A percentile compares a stretch with the other conserved stretches of the same genome.
These are phyloP conservation scores for Knufia petricola DNA, from an alignment of 2,329 filamentous ascomycete genomes.

Conservation along the genomic window DNA sequence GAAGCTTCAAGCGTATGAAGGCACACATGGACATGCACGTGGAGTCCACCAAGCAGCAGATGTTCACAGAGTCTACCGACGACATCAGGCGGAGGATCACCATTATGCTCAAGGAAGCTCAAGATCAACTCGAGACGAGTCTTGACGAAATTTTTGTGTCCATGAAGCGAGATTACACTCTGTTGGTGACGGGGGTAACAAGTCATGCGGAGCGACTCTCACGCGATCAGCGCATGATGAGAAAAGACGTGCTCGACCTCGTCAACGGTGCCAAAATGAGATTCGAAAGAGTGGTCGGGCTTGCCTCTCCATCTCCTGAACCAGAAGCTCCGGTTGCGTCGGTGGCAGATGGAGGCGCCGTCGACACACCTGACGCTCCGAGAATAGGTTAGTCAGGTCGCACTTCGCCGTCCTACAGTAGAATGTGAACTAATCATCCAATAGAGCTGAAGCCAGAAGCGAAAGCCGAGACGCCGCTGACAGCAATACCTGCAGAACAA, in stretches of 20 bases:
- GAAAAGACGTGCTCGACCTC: conserved; percentile 20
- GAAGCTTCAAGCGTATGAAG: conserved; percentile 46
- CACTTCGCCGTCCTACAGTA: too few species aligned
- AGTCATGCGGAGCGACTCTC: conserved; percentile 23
- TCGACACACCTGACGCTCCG: too few species aligned
- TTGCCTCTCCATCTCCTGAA: background rate
- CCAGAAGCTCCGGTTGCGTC: too few species aligned
- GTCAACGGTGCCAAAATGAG: conserved; percentile 16
- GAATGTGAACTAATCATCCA: too few species aligned
- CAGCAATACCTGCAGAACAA: too few species aligned
- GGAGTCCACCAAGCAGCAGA: conserved; percentile 30
- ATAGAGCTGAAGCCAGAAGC: too few species aligned
- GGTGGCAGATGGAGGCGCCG: too few species aligned
- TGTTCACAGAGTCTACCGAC: conserved; percentile 42
- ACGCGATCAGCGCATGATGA: conserved; percentile 23
- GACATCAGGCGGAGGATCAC: conserved; percentile 35
- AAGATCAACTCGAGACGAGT: conserved; percentile 23
- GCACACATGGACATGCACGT: conserved; percentile 39
- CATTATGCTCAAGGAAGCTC: conserved; percentile 30
- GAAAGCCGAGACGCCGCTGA: too few species aligned
- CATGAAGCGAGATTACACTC: conserved; percentile 27
- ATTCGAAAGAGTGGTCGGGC: conserved; percentile 9
- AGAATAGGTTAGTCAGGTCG: too few species aligned
- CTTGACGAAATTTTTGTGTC: conserved; percentile 25
- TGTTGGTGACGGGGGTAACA: conserved; percentile 23